These are phyloP conservation scores for Pecoramyces ruminantium DNA, from an alignment of 192 early-diverging fungal species.

Conservation along the genomic window DNA sequence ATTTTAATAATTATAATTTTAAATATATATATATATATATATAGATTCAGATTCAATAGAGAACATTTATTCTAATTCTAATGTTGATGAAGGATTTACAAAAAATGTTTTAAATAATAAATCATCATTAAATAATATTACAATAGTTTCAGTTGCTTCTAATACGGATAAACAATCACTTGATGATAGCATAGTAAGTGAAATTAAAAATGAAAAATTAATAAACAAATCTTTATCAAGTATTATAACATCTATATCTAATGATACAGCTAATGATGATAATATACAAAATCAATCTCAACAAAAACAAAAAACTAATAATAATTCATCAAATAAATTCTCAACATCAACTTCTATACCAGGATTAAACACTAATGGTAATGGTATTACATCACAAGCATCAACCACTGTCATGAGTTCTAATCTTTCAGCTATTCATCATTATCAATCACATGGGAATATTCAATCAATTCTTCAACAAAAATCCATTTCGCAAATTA, in stretches of 20 bases:
- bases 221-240: neutral
- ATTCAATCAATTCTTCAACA: neutral
- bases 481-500: neutral
- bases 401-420: neutral
- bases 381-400: neutral
- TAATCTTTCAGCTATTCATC: neutral
- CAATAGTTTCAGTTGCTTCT: neutral
- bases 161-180: neutral
- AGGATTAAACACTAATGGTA: neutral
- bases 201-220: neutral
- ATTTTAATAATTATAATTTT: too few relatives aligned
- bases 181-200: neutral
- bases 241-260: neutral
- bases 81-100: neutral
- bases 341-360: neutral
- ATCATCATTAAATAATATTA: neutral
- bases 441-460: neutral
- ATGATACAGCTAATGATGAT: neutral
- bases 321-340: neutral
- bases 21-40: neutral
- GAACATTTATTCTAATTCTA: neutral
- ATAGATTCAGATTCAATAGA: neutral
- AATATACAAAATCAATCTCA: neutral
- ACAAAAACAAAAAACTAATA: too few relatives aligned
- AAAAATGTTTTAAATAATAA: neutral